These are phyloP conservation scores for Astrothelium macrocarpum DNA, from an alignment of 495 filamentous ascomycete genomes.

Conservation along the genomic window DNA sequence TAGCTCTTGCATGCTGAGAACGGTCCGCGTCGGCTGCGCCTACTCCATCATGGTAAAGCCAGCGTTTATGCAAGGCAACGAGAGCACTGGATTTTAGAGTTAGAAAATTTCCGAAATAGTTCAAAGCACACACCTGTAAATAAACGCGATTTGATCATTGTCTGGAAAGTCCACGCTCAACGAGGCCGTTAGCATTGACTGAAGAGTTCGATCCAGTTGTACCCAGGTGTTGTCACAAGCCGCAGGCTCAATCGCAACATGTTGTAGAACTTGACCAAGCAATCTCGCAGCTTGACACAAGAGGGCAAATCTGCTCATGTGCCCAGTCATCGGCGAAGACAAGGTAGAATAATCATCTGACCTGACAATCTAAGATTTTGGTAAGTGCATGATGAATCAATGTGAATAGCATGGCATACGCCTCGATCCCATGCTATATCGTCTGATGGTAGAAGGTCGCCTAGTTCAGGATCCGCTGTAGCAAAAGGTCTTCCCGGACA, in stretches of 20 bases:
- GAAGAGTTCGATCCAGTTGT: slow-evolving; percentile 31
- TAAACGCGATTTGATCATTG: slow-evolving; percentile 12
- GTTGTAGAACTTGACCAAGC: slow-evolving; percentile 12
- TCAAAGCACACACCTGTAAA: slow-evolving; percentile 12
- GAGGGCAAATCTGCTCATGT: slow-evolving; percentile 15
- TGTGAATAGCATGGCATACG: slow-evolving; percentile 5
- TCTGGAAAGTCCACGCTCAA: slow-evolving; percentile 9
- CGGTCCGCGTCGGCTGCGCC: slow-evolving; percentile 11
- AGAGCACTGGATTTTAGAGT: slow-evolving; percentile 13
- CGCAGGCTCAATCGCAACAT: slow-evolving; percentile 3
- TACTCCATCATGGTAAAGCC: slow-evolving; percentile 8
- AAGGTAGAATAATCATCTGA: slow-evolving; percentile 7
- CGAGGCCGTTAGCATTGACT: slow-evolving; percentile 26
- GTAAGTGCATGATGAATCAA: background rate
- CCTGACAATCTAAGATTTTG: slow-evolving; percentile 8
- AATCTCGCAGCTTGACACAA: slow-evolving; percentile 17
- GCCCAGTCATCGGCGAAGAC: slow-evolving; percentile 13
- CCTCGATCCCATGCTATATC: slow-evolving; percentile 15
- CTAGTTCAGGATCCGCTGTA: slow-evolving; percentile 11
- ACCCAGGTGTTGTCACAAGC: slow-evolving; percentile 7
- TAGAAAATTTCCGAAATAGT: background rate
- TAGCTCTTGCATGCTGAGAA: slow-evolving; percentile 18
- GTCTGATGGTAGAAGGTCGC: slow-evolving; percentile 12
- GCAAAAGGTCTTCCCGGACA: slow-evolving; percentile 14
- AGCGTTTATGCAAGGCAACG: slow-evolving; percentile 25